Percentiles rank a stretch among this genome's conserved stretches.
Conservation (phyloP, 768 basidiomycete genomes). For the Russula sp. region DNA sequence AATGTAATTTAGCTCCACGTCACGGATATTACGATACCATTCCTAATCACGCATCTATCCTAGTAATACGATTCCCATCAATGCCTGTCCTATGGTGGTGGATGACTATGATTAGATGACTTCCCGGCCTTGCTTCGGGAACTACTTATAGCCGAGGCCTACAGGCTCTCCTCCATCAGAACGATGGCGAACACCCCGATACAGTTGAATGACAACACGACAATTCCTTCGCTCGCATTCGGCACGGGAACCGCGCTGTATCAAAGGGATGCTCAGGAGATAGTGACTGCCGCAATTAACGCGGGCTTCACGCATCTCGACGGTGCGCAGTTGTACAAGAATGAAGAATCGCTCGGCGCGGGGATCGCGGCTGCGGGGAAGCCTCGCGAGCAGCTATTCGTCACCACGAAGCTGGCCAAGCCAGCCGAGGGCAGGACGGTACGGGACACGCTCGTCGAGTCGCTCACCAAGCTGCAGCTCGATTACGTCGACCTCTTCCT, state of each 20-base stretch:
- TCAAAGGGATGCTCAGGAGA: conserved; percentile 28
- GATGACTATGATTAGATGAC: no score
- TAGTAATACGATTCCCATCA: no score
- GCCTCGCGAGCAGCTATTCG: conserved; percentile 36
- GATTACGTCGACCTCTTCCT: conserved; percentile 42
- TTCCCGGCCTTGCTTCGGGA: not conserved
- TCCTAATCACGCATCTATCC: no score
- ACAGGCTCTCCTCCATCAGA: not conserved
- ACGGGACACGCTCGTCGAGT: conserved; percentile 34
- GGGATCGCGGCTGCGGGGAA: conserved; percentile 33
- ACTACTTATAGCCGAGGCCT: not conserved
- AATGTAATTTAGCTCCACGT: no score
- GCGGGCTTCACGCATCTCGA: conserved; percentile 38
- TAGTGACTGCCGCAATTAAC: conserved; percentile 30
- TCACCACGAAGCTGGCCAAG: conserved; percentile 38
- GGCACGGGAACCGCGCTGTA: conserved; percentile 36
- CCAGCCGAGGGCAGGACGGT: conserved; percentile 33
- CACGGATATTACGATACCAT: no score
- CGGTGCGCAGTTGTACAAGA: conserved; percentile 35
- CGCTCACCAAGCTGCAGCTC: conserved; percentile 37
- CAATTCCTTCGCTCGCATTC: conserved; percentile 36
- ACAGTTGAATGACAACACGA: conserved; percentile 35
- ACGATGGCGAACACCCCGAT: conserved; percentile 25
- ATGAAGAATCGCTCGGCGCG: conserved; percentile 36
- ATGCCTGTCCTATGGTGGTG: no score